These are phyloP conservation scores for Neltuma alba DNA, from an alignment of 306 rosid species.

Conservation along the genomic window DNA sequence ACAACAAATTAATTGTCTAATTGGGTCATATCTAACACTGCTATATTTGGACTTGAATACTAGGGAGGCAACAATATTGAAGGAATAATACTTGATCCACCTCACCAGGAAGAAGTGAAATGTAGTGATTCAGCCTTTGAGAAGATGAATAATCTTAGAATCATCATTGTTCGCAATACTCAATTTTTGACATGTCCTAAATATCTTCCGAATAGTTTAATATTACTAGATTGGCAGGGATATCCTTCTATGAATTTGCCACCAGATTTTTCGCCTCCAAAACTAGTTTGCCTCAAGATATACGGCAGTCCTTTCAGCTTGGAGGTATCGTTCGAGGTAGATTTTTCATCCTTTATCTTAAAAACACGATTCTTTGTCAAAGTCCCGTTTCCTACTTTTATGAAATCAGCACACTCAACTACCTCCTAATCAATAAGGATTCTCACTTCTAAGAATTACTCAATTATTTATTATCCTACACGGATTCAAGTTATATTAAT, in stretches of 20 bases:
- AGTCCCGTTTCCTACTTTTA: background rate
- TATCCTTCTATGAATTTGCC: background rate
- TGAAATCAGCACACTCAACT: background rate
- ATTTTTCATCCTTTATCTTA: background rate
- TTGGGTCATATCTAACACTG: background rate
- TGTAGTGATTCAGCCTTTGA: background rate
- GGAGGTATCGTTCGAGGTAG: background rate
- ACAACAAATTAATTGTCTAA: background rate
- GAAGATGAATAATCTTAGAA: background rate
- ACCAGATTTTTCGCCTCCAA: background rate
- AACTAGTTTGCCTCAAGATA: background rate
- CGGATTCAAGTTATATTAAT: too few relatives aligned
- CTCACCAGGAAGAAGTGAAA: background rate
- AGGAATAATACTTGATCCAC: background rate
- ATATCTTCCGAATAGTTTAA: background rate
- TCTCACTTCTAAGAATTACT: background rate
- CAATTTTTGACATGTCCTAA: background rate
- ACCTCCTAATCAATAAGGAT: background rate
- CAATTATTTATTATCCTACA: background rate
- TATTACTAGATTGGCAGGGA: background rate
- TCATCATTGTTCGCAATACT: background rate
- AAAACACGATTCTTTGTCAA: background rate
- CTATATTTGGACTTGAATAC: background rate
- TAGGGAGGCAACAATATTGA: background rate
- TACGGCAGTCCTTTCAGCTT: background rate